Evolutionary conservation across 768 basidiomycete species (phyloP).

Genomic region (Filobasidium floriforme): DNA sequence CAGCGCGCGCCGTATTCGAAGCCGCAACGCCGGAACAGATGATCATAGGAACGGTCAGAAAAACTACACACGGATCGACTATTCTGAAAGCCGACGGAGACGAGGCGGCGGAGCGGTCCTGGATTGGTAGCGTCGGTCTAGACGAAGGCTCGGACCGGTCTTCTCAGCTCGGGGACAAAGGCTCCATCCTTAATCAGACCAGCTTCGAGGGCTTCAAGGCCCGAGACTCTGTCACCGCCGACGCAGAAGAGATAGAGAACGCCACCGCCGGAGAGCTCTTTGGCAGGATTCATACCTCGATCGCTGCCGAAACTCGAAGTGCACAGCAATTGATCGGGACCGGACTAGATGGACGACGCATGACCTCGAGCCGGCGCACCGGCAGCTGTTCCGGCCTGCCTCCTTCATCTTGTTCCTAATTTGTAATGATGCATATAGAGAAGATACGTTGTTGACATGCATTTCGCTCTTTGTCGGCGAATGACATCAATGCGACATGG

Average conservation of each 20-base stretch:
- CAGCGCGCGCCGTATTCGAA: neutral
- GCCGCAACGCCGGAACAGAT: neutral
- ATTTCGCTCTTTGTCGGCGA: too few species aligned
- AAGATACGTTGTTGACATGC: too few species aligned
- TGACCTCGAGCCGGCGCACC: neutral
- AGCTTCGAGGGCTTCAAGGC: constrained; percentile 1
- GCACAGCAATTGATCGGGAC: neutral
- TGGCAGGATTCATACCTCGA: neutral
- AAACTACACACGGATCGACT: neutral
- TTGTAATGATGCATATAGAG: too few species aligned
- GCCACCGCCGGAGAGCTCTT: neutral
- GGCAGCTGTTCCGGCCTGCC: neutral
- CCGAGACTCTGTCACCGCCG: neutral
- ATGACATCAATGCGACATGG: too few species aligned
- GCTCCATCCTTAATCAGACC: constrained; percentile 1
- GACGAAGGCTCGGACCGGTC: neutral
- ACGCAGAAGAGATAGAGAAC: neutral
- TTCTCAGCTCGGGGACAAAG: neutral
- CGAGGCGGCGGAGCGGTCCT: neutral
- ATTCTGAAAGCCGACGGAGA: neutral
- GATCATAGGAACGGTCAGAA: neutral
- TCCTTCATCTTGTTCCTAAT: too few species aligned
- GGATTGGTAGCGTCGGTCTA: neutral
- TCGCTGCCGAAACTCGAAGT: neutral
- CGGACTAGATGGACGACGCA: neutral